Conservation (phyloP, 148 eudicot genomes). For the Spergularia bocconei region DNA sequence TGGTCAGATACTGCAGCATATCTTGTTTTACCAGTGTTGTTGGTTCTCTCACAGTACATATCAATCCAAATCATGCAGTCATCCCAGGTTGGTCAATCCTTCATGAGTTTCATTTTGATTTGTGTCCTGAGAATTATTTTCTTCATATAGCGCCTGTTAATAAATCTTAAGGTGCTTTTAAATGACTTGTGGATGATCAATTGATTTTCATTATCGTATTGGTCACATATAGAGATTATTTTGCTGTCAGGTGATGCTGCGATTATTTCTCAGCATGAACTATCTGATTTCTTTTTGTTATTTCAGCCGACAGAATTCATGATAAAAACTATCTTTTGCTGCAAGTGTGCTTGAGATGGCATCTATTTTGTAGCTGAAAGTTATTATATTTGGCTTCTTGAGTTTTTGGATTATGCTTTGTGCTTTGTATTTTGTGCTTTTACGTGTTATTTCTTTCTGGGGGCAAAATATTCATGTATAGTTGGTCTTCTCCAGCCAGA, state of each 20-base stretch:
- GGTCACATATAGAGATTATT: not conserved
- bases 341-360: not conserved
- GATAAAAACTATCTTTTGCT: not conserved
- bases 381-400: not conserved
- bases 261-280: not conserved
- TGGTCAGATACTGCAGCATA: conserved; percentile 91
- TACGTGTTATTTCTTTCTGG: not conserved
- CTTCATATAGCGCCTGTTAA: not conserved
- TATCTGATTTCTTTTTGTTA: not conserved
- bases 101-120: not conserved
- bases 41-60: conserved; percentile 64
- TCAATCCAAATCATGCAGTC: conserved; percentile 90
- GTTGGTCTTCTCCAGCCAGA: conserved; percentile 32
- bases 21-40: conserved; percentile 74
- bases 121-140: not conserved
- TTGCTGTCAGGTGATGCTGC: not conserved
- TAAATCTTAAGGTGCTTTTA: not conserved
- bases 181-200: not conserved
- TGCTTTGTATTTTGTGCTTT: not conserved
- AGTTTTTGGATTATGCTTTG: not conserved
- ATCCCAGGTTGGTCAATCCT: conserved; percentile 57
- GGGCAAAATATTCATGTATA: not conserved
- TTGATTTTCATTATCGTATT: not conserved
- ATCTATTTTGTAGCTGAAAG: not conserved
- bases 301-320: not conserved